Percentiles rank a stretch among this genome's conserved stretches.
phyloP scores from a whole-genome alignment of 169 alveolate species.

The Eimeria tenella region DNA sequence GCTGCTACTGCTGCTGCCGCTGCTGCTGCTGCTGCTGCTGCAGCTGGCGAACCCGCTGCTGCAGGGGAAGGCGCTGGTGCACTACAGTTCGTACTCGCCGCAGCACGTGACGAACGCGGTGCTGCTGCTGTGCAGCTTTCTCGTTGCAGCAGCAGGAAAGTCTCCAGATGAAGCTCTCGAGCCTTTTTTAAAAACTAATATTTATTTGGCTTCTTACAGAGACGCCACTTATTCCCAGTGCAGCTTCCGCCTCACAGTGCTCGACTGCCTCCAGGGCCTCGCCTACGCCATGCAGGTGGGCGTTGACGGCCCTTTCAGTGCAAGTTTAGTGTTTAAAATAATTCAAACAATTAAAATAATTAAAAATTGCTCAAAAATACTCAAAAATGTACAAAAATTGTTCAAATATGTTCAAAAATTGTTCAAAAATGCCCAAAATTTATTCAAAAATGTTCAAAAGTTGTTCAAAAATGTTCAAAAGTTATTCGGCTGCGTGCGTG shows the following conservation, averaged over 20 bases:
- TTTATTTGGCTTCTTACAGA: slow-evolving; percentile 83
- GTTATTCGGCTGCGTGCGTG: too few species aligned
- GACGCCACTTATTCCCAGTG: slow-evolving; percentile 89
- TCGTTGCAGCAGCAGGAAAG: slow-evolving; percentile 85
- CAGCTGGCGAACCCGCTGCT: slow-evolving; percentile 66
- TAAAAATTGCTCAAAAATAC: too few species aligned
- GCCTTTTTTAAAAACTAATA: slow-evolving; percentile 80
- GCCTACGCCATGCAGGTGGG: slow-evolving; percentile 92
- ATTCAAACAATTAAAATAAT: too few species aligned
- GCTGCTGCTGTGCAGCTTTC: slow-evolving; percentile 93
- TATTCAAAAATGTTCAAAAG: too few species aligned
- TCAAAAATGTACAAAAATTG: too few species aligned
- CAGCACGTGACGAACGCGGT: slow-evolving; percentile 94
- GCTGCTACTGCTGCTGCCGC: background rate
- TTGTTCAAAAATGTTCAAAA: too few species aligned
- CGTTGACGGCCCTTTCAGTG: background rate
- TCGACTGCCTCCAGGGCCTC: slow-evolving; percentile 94
- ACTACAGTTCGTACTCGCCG: slow-evolving; percentile 79
- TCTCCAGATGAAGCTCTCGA: slow-evolving; percentile 92
- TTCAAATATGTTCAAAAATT: too few species aligned
- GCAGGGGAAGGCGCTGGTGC: slow-evolving; percentile 70
- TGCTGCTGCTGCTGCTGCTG: background rate
- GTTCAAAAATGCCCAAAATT: too few species aligned
- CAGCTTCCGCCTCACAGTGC: slow-evolving; percentile 83
- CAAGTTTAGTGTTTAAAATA: too few species aligned